Evolutionary conservation across 257 asterid species (phyloP).

Genomic region (Sherardia arvensis): DNA sequence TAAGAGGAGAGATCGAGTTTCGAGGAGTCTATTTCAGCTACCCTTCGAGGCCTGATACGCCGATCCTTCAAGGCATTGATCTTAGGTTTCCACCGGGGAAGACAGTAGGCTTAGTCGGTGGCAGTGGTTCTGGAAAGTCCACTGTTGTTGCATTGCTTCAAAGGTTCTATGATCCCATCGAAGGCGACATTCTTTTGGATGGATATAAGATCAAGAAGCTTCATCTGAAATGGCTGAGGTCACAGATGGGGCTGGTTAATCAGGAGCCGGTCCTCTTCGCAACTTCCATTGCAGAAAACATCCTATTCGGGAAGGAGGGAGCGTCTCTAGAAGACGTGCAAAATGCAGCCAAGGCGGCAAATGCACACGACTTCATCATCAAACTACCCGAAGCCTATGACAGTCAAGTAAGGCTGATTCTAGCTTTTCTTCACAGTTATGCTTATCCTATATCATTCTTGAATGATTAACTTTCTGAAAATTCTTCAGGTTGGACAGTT

Average conservation of each 20-base stretch:
- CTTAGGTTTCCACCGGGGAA: slow-evolving; percentile 52
- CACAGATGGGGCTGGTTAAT: slow-evolving; percentile 75
- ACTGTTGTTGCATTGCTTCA: slow-evolving; percentile 55
- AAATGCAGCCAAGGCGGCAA: slow-evolving; percentile 67
- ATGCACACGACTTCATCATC: slow-evolving; percentile 56
- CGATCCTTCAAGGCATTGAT: slow-evolving; percentile 48
- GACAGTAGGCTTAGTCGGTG: slow-evolving; percentile 65
- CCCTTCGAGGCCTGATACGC: slow-evolving; percentile 61
- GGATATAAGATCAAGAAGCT: slow-evolving; percentile 62
- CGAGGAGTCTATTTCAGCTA: slow-evolving; percentile 53
- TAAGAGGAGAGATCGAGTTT: slow-evolving; percentile 69
- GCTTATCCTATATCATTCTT: neutral
- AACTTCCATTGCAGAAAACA: slow-evolving; percentile 63
- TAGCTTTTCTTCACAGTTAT: neutral
- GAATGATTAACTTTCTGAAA: slow-evolving; percentile 5
- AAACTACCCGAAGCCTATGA: slow-evolving; percentile 59
- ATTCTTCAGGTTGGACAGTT: slow-evolving; percentile 61
- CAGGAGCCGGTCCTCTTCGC: slow-evolving; percentile 85
- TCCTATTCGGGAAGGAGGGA: slow-evolving; percentile 64
- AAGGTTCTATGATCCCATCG: slow-evolving; percentile 65
- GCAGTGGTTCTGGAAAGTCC: slow-evolving; percentile 80
- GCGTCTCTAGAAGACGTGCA: slow-evolving; percentile 56
- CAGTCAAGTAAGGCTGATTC: slow-evolving; percentile 45
- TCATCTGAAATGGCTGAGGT: slow-evolving; percentile 72
- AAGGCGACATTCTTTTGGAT: slow-evolving; percentile 61